Base-by-base conservation (phyloP, 2,329 filamentous ascomycete species). In the Penicillium expansum region DNA sequence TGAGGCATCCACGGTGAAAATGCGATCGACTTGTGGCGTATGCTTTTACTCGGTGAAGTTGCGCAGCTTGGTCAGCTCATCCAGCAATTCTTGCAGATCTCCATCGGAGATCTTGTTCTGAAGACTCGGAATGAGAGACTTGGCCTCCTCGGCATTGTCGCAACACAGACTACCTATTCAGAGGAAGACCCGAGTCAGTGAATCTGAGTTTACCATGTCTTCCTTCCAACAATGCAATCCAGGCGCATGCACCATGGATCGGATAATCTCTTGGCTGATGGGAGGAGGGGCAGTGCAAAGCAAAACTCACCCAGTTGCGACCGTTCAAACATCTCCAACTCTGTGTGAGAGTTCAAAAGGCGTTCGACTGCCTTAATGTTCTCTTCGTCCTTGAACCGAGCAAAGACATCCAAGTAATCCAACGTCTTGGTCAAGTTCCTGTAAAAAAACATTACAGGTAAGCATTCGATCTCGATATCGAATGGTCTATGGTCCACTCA, bases 321-420 rank as follows among this genome's bases (percentile, higher is more conserved):
- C 68, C 91, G 86, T 82, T 99, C 94, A 73, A 97, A 97, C 74
- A 92, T 90, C 69, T 91, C 90, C 66, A 99, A 80, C 72, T 91
- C 86, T 27, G 74, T 76, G 71, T 91, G 89, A 57, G 88, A 84
- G 64, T 89, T 89, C 62, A 97, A 83, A 67, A 97, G 80, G 58
- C 91, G 86, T 76, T 96, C 92, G 32, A 97, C 91, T n/a, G 91
- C 90, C 77, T 96, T 90, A 70, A 96, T 90, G 65, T 94, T 94
- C 74, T 96, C 91, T 74, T 93, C 92, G 69, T 92, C 87, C 79
- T 96, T 96, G 83, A 97, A 97, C 35, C 94, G 90, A 18, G 92
- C 89, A 77, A 99, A 99, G 61, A 92, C 87, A 68, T 96, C 92
- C 52, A 97, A 86, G 77, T 99, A 97, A 71, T 92, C 91, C 63